phyloP scores from a whole-genome alignment of 2,329 filamentous ascomycete genomes.

The Fusarium neocosmosporiellum region DNA sequence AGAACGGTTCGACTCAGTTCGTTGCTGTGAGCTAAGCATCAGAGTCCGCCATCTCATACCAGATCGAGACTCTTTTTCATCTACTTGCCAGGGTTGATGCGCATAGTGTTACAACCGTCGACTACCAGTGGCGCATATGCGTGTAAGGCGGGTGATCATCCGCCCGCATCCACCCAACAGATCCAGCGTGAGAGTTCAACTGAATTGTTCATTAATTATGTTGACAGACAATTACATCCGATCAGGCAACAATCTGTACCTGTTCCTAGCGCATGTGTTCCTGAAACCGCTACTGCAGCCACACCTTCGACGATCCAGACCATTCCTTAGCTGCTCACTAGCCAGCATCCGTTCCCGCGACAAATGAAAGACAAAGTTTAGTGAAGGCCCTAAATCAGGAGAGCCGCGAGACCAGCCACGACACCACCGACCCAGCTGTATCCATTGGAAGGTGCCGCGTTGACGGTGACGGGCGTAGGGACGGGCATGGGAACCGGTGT shows the following conservation, averaged over 20 bases:
- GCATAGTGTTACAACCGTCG: background rate
- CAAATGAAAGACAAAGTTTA: background rate
- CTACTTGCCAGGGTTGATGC: background rate
- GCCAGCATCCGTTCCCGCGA: background rate
- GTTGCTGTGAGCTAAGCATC: background rate
- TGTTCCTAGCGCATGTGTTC: background rate
- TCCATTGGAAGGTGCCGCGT: conserved; percentile 27
- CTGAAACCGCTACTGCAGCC: background rate
- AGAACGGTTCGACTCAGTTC: background rate
- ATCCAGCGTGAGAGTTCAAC: background rate
- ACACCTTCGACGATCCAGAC: background rate
- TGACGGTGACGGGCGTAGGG: conserved; percentile 26
- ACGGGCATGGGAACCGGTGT: conserved; percentile 7
- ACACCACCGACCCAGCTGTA: conserved; percentile 35
- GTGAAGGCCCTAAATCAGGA: conserved; percentile 22
- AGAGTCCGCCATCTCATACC: background rate
- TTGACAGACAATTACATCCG: conserved; percentile 23
- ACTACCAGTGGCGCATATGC: background rate
- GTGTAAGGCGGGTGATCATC: conserved; percentile 12
- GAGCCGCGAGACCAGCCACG: conserved; percentile 34
- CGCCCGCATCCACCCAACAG: conserved; percentile 1
- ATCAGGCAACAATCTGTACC: background rate
- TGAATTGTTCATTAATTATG: conserved; percentile 3
- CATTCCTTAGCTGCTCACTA: background rate
- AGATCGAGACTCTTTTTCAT: background rate